Evolutionary conservation across 1,284 basidiomycete species (phyloP), one percentile per base, ranked within the genome.

Genomic region (Microstroma glucosiphilum): DNA sequence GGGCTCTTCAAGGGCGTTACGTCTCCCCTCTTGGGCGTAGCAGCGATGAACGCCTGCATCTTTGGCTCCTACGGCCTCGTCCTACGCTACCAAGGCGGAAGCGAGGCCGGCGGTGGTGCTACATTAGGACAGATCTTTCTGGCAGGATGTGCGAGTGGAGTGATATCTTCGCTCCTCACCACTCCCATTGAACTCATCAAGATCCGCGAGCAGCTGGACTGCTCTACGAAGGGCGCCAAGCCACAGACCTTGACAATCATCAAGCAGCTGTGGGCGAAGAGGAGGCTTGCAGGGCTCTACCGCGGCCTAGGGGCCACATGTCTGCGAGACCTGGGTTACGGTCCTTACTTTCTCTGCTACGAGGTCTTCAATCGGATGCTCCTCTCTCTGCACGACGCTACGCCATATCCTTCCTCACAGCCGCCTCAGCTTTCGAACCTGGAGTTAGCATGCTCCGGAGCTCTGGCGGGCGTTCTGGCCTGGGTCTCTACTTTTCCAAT

Each of bases 1-100:
- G 73, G 72, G n/a, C 69, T 77, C 25, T 77, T 69, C 69, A 75
- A 75, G 60, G 74, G 74, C 42, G 65, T 73, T 23, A 71, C 73
- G 1, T 71, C 69, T 0, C 66, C 72, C 25, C 62, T 56, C 19
- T 49, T 76, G n/a, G 75, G 75, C 40, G 75, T 77, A 1, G 73
- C 73, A n/a, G 57, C 69, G 57, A 77, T 77, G 75, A 77, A 77
- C 61, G 72, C 73, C 0, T 73, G 70, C 58, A 64, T 77, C 58
- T 77, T 77, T 55, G 71, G 69, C 17, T 60, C 72, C 19, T 77
- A 77, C 58, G 64, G 62, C 19, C 43, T 74, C 30, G 60, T 68
- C 1, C 61, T 77, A 0, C 64, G 67, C 23, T 59, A 61, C 30
- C 66, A 70, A 21, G 42, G 25, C 17, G 54, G 49, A 17, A 43